Evolutionary conservation across 495 filamentous ascomycete species (phyloP).

Genomic region (Diplogelasinospora grovesii): DNA sequence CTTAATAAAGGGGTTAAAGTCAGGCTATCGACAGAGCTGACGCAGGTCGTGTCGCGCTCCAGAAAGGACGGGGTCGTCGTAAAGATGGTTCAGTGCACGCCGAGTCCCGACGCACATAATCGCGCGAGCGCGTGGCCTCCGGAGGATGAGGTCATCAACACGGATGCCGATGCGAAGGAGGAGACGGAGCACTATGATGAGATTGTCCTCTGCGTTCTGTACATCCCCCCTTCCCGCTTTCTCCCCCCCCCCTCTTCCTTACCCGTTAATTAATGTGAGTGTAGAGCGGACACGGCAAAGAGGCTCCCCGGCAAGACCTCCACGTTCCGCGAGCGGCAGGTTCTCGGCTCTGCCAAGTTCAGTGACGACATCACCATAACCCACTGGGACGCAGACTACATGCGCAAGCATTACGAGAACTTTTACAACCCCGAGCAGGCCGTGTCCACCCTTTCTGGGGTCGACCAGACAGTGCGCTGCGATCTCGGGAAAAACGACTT

Average conservation of each 20-base stretch:
- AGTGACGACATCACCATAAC: conserved; percentile 81
- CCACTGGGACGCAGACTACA: conserved; percentile 69
- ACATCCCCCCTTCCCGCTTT: background rate
- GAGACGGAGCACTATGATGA: conserved; percentile 55
- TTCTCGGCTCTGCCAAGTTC: conserved; percentile 70
- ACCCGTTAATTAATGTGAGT: too few species aligned
- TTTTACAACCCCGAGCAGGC: conserved; percentile 43
- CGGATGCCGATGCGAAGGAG: conserved; percentile 21
- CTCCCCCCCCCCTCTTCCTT: background rate
- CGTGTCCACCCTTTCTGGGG: conserved; percentile 18
- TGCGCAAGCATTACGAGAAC: conserved; percentile 69
- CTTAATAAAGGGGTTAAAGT: conserved; percentile 56
- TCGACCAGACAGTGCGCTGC: conserved; percentile 26
- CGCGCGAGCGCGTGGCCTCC: conserved; percentile 27
- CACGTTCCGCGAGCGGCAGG: conserved; percentile 56
- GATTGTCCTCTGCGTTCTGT: conserved; percentile 63
- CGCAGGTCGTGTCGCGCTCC: conserved; percentile 48
- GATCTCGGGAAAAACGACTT: conserved; percentile 34
- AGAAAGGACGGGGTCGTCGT: conserved; percentile 55
- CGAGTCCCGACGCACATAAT: conserved; percentile 24
- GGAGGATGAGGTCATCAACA: conserved; percentile 10
- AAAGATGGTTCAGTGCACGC: conserved; percentile 23
- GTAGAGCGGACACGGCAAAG: conserved; percentile 64
- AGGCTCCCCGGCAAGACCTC: conserved; percentile 56
- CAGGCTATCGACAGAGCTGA: conserved; percentile 56